Conservation (phyloP, 495 filamentous ascomycete species). For the Symbiotaphrina buchneri region DNA sequence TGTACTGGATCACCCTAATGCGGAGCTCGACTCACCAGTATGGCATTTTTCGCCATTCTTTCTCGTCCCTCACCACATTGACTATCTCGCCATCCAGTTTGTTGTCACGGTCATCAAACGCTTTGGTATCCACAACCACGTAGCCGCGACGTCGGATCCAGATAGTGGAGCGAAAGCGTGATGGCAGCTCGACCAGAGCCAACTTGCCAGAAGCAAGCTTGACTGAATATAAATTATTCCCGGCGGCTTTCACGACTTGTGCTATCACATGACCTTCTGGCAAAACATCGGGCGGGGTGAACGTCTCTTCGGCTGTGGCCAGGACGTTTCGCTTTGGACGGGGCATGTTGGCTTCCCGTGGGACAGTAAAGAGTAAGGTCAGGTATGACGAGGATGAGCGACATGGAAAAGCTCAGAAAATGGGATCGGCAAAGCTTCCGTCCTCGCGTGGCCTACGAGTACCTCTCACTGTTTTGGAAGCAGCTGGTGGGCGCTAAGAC, state of each 20-base stretch:
- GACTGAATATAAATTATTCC: constrained; percentile 70
- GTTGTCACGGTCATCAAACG: constrained; percentile 44
- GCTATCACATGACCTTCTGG: constrained; percentile 42
- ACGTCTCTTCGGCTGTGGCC: constrained; percentile 51
- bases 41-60: constrained; percentile 67
- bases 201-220: constrained; percentile 32
- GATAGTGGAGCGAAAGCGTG: constrained; percentile 69
- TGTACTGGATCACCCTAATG: too few relatives aligned
- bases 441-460: too few relatives aligned
- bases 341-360: constrained; percentile 25
- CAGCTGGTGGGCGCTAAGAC: too few relatives aligned
- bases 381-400: too few relatives aligned
- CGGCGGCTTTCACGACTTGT: constrained; percentile 55
- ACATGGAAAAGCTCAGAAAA: too few relatives aligned
- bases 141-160: constrained; percentile 79
- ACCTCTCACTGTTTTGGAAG: too few relatives aligned
- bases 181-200: constrained; percentile 52
- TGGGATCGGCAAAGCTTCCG: too few relatives aligned
- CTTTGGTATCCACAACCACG: constrained; percentile 55
- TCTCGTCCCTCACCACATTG: constrained; percentile 82
- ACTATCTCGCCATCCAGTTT: constrained; percentile 76
- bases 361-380: neutral
- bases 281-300: constrained; percentile 48
- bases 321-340: constrained; percentile 52
- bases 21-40: constrained; percentile 79